phyloP scores from a whole-genome alignment of 352 stramenopile genomes.

The Phytophthora parvispora region DNA sequence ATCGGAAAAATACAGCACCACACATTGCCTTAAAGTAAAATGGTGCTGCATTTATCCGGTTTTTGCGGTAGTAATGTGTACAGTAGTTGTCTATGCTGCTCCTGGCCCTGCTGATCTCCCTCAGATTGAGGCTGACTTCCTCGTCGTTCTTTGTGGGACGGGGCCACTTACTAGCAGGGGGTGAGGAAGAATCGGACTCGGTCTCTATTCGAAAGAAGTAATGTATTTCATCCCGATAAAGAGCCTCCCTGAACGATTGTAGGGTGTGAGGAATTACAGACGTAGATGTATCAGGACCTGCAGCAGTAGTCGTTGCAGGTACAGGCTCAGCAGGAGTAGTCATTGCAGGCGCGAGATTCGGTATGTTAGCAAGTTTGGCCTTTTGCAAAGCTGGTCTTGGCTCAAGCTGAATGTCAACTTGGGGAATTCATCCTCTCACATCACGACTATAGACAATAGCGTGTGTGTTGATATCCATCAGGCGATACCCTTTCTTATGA shows the following conservation, averaged over 20 bases:
- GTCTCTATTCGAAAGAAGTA: not conserved
- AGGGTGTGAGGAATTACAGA: not conserved
- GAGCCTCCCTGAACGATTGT: not conserved
- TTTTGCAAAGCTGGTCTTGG: not conserved
- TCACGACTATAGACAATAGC: not conserved
- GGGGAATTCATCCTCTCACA: not conserved
- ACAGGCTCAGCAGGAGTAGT: not conserved
- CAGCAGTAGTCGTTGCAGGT: not conserved
- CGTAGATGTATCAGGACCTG: not conserved
- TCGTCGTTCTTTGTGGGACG: not conserved
- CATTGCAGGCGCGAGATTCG: not conserved
- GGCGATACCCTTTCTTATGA: not conserved
- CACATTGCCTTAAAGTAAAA: too few relatives aligned
- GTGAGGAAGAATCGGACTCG: not conserved
- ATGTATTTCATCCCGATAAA: not conserved
- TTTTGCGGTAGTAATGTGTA: constrained; percentile 1
- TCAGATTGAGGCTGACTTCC: not conserved
- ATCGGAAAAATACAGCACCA: too few relatives aligned
- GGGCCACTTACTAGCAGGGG: not conserved
- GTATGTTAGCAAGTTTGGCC: not conserved
- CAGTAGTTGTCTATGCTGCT: not conserved
- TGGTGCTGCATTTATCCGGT: too few relatives aligned
- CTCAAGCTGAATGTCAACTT: not conserved
- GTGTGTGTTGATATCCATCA: not conserved
- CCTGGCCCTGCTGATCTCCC: not conserved